Percentiles rank a stretch among this genome's conserved stretches.
These are phyloP conservation scores for Neocucurbitaria cava DNA, from an alignment of 2,329 filamentous ascomycete species.

Conservation along the genomic window DNA sequence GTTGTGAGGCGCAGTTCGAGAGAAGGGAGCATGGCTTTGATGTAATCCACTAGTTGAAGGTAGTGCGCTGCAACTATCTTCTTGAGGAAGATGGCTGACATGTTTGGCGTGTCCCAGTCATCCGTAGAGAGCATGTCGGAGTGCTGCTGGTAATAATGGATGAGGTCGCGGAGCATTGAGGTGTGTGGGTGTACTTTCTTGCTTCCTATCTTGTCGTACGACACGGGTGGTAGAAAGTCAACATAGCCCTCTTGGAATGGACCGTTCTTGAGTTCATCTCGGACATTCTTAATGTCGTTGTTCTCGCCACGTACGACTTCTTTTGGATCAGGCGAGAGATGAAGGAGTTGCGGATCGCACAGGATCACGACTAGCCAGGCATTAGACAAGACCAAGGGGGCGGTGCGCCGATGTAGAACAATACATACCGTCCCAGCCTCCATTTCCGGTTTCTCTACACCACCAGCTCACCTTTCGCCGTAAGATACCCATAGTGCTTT, in stretches of 20 bases:
- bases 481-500: slow-evolving; percentile 38
- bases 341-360: slow-evolving; percentile 38
- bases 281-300: slow-evolving; percentile 4
- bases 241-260: slow-evolving; percentile 43
- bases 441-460: slow-evolving; percentile 23
- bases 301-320: slow-evolving; percentile 11
- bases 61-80: slow-evolving; percentile 45
- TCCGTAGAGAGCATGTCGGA: slow-evolving; percentile 19
- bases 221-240: slow-evolving; percentile 33
- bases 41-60: slow-evolving; percentile 44
- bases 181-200: slow-evolving; percentile 27
- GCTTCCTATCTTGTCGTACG: background rate
- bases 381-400: slow-evolving; percentile 3
- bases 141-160: slow-evolving; percentile 36
- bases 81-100: slow-evolving; percentile 39
- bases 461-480: slow-evolving; percentile 42
- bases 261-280: slow-evolving; percentile 15
- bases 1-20: slow-evolving; percentile 41
- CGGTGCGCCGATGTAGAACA: background rate
- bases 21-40: slow-evolving; percentile 44
- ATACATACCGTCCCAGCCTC: slow-evolving; percentile 43
- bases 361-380: slow-evolving; percentile 34
- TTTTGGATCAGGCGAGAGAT: slow-evolving; percentile 20
- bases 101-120: slow-evolving; percentile 29
- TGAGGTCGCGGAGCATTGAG: slow-evolving; percentile 38